Evolutionary conservation across 2,329 filamentous ascomycete species (phyloP).

Genomic region (Cadophora luteo-olivacea): DNA sequence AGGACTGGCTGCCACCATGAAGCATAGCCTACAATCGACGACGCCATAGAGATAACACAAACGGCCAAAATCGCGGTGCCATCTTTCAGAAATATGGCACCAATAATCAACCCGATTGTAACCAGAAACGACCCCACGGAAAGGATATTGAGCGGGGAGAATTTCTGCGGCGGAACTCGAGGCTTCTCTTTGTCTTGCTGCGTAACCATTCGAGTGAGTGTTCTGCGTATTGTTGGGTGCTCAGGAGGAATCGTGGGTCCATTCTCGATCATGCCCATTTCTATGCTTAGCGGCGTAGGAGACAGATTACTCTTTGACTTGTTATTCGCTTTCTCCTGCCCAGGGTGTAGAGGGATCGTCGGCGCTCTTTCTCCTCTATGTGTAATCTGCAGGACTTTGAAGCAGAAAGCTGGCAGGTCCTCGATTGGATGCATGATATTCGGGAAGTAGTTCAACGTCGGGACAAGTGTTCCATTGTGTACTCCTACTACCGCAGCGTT

Average conservation of each 20-base stretch:
- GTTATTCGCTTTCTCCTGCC: slow-evolving; percentile 9
- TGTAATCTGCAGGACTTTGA: slow-evolving; percentile 56
- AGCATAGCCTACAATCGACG: slow-evolving; percentile 48
- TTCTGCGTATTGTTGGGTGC: slow-evolving; percentile 29
- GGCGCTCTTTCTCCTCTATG: slow-evolving; percentile 44
- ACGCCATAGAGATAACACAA: slow-evolving; percentile 57
- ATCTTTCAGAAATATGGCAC: slow-evolving; percentile 52
- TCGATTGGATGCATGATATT: slow-evolving; percentile 65
- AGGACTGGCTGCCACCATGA: slow-evolving; percentile 64
- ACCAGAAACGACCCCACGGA: slow-evolving; percentile 57
- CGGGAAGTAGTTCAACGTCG: slow-evolving; percentile 66
- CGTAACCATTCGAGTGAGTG: slow-evolving; percentile 30
- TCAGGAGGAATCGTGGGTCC: slow-evolving; percentile 20
- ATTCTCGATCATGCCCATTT: slow-evolving; percentile 27
- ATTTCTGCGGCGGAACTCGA: slow-evolving; percentile 55
- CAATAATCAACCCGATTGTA: slow-evolving; percentile 54
- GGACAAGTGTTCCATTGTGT: slow-evolving; percentile 59
- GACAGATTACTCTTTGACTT: slow-evolving; percentile 11
- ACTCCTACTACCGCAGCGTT: slow-evolving; percentile 64
- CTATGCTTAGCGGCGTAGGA: slow-evolving; percentile 41
- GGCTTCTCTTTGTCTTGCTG: slow-evolving; percentile 49
- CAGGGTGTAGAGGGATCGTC: background rate
- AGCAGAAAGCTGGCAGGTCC: slow-evolving; percentile 53
- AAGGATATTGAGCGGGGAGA: slow-evolving; percentile 61
- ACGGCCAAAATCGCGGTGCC: slow-evolving; percentile 60